Evolutionary conservation across 345 rosid genomes (phyloP).

Genomic region (Arabis alpina): DNA sequence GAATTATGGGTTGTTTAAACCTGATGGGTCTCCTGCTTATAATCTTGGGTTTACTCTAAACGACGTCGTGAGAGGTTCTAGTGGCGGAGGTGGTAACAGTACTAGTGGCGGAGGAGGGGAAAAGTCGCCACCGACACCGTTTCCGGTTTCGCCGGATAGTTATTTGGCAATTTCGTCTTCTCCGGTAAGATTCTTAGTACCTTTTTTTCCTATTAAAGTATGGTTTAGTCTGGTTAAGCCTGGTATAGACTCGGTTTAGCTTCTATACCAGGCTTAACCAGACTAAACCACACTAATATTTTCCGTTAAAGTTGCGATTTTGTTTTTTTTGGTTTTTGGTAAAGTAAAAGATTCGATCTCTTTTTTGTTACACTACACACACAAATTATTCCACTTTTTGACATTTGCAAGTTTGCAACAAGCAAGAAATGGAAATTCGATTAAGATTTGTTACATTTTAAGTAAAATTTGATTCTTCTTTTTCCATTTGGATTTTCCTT

Average conservation of each 20-base stretch:
- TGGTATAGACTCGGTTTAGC: no score
- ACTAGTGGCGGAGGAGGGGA: conserved; percentile 8
- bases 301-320: conserved; percentile 18
- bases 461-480: no score
- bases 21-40: conserved; percentile 81
- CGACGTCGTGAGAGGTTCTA: conserved; percentile 44
- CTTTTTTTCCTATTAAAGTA: not conserved
- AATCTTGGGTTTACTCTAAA: conserved; percentile 44
- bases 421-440: no score
- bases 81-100: conserved; percentile 1
- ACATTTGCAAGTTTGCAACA: not conserved
- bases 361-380: no score
- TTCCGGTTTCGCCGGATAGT: conserved; percentile 46
- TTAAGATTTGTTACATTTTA: no score
- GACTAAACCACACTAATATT: not conserved
- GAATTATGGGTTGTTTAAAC: conserved; percentile 91
- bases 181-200: conserved; percentile 45
- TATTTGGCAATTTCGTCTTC: conserved; percentile 57
- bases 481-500: no score
- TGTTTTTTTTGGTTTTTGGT: not conserved
- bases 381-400: no score
- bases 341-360: conserved; percentile 24
- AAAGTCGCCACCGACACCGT: conserved; percentile 39
- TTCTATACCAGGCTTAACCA: no score
- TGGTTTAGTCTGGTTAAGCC: no score